These are phyloP conservation scores for Clohesyomyces aquaticus DNA, from an alignment of 495 filamentous ascomycete species.

Conservation along the genomic window DNA sequence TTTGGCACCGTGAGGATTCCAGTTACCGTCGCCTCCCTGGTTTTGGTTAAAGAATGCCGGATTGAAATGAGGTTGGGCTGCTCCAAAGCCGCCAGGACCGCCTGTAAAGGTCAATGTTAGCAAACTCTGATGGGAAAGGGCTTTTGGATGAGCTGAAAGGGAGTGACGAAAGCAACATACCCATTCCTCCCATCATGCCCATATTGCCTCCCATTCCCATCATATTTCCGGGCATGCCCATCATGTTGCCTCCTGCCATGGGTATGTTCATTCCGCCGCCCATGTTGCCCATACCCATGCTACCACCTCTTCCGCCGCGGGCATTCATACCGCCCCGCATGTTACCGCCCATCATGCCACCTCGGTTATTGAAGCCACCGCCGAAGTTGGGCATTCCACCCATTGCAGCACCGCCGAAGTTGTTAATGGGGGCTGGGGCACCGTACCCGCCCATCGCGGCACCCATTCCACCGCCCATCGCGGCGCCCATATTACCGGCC, in stretches of 20 bases:
- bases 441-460: conserved; percentile 26
- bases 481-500: conserved; percentile 41
- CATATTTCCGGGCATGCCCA: conserved; percentile 51
- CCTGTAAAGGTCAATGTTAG: conserved; percentile 25
- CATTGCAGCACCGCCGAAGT: conserved; percentile 55
- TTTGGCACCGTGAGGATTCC: conserved; percentile 87
- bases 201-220: conserved; percentile 54
- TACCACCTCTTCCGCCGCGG: conserved; percentile 39
- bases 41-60: conserved; percentile 77
- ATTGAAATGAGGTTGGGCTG: conserved; percentile 73
- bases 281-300: conserved; percentile 40
- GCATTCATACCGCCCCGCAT: conserved; percentile 43
- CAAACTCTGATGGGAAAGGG: background rate
- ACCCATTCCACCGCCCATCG: too few species aligned
- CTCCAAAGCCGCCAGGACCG: conserved; percentile 62
- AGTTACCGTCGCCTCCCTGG: conserved; percentile 57
- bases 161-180: conserved; percentile 23
- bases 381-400: conserved; percentile 64
- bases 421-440: conserved; percentile 45
- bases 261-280: conserved; percentile 56
- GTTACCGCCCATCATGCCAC: conserved; percentile 46
- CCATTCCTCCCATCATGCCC: conserved; percentile 61
- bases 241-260: conserved; percentile 48
- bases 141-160: conserved; percentile 2
- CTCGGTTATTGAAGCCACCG: conserved; percentile 58